Percentiles rank a stretch among this genome's conserved stretches.
Conservation (phyloP, 176 grass and related monocot genomes). For the Poa annua region DNA sequence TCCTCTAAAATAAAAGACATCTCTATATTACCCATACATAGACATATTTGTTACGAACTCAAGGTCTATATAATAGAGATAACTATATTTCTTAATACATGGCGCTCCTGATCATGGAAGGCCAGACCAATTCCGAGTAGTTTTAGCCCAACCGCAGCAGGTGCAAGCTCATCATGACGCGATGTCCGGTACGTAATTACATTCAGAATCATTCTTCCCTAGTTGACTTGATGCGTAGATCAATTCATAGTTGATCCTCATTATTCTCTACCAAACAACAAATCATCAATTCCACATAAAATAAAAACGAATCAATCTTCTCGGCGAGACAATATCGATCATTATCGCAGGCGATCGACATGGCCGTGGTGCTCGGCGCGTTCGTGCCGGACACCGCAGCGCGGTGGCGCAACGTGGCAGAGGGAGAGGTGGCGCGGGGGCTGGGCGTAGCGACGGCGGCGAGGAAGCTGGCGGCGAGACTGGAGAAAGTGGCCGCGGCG, state of each 20-base stretch:
- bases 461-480: conserved; percentile 30
- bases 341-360: not conserved
- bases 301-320: not conserved
- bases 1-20: too few relatives aligned
- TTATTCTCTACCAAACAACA: not conserved
- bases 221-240: conserved; percentile 12
- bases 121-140: not conserved
- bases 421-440: conserved; percentile 34
- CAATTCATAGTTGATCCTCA: not conserved
- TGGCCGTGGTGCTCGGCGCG: conserved; percentile 62
- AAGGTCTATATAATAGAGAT: not conserved
- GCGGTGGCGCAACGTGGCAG: conserved; percentile 41
- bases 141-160: not conserved
- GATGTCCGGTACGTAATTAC: conserved; percentile 22
- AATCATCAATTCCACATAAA: not conserved
- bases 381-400: conserved; percentile 53
- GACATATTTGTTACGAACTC: not conserved
- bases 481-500: conserved; percentile 44
- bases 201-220: conserved; percentile 8
- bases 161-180: conserved; percentile 19
- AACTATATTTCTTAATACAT: not conserved
- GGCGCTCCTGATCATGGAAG: not conserved
- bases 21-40: too few relatives aligned
- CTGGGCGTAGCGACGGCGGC: conserved; percentile 50
- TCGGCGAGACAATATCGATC: not conserved